Percentiles rank a stretch among this genome's conserved stretches.
Conservation (phyloP, 1,284 basidiomycete genomes). For the Rhodotorula sp. region DNA sequence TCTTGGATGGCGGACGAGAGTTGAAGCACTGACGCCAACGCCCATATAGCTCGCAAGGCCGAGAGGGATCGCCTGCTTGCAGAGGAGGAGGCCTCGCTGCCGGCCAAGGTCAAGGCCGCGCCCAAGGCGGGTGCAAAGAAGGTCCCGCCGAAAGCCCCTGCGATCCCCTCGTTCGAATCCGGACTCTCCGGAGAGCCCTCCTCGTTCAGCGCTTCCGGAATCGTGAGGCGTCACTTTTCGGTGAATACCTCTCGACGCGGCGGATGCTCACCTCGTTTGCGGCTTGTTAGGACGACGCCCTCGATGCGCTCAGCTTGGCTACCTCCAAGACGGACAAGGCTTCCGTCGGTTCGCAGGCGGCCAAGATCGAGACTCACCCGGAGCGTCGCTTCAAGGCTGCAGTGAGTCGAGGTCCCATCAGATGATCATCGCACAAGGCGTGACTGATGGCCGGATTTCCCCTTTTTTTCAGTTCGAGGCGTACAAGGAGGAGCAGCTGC, state of each 20-base stretch:
- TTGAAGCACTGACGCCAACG: no score
- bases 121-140: conserved; percentile 65
- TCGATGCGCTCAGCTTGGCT: conserved; percentile 84
- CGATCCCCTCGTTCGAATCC: conserved; percentile 28
- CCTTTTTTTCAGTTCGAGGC: conserved; percentile 63
- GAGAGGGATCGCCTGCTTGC: conserved; percentile 58
- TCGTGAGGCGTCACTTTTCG: conserved; percentile 48
- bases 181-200: conserved; percentile 48
- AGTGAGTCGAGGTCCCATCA: not conserved
- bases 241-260: not conserved
- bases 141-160: conserved; percentile 41
- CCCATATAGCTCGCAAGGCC: conserved; percentile 51
- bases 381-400: conserved; percentile 93
- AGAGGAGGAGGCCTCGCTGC: conserved; percentile 73
- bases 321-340: conserved; percentile 91
- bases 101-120: conserved; percentile 64
- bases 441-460: not conserved
- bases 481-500: conserved; percentile 84
- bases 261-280: not conserved
- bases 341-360: conserved; percentile 67
- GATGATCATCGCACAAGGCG: no score
- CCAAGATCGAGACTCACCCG: conserved; percentile 84
- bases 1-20: no score
- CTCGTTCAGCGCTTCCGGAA: conserved; percentile 70
- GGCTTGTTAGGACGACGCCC: conserved; percentile 66